Percentiles rank a stretch among this genome's conserved stretches.
Conservation (phyloP, 208 protist species). For the Trypanosoma lewisi region DNA sequence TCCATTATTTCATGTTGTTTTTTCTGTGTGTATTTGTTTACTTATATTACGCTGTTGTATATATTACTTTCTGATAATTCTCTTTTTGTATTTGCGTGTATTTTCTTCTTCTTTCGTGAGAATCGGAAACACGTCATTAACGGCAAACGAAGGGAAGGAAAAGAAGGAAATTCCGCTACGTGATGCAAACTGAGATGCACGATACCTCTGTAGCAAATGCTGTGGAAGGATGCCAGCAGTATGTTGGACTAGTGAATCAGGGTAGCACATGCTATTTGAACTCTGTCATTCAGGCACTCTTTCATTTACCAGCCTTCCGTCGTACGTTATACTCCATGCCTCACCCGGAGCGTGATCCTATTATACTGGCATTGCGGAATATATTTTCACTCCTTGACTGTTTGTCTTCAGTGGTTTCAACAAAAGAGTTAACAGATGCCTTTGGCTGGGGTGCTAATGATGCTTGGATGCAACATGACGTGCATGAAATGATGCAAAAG, state of each 20-base stretch:
- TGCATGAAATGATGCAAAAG: slow-evolving; percentile 85
- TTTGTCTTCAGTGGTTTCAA: slow-evolving; percentile 46
- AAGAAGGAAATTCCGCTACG: not conserved
- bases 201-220: not conserved
- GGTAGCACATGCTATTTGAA: slow-evolving; percentile 92
- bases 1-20: too few species aligned
- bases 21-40: slow-evolving; percentile 5
- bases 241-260: slow-evolving; percentile 84
- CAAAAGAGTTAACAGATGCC: slow-evolving; percentile 77
- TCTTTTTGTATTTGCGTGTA: not conserved
- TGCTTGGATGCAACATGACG: slow-evolving; percentile 84
- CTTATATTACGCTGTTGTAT: slow-evolving; percentile 25
- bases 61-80: slow-evolving; percentile 24
- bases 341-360: slow-evolving; percentile 23
- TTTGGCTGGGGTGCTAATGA: slow-evolving; percentile 84
- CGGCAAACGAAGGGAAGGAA: slow-evolving; percentile 6
- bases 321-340: slow-evolving; percentile 42
- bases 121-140: too few species aligned
- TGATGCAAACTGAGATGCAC: not conserved
- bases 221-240: slow-evolving; percentile 12
- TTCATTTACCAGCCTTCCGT: slow-evolving; percentile 76
- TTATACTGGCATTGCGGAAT: slow-evolving; percentile 56
- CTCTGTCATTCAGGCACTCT: slow-evolving; percentile 85
- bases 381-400: slow-evolving; percentile 75
- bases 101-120: slow-evolving; percentile 7